phyloP scores from a whole-genome alignment of 768 basidiomycete genomes.

The Russula foetens region DNA sequence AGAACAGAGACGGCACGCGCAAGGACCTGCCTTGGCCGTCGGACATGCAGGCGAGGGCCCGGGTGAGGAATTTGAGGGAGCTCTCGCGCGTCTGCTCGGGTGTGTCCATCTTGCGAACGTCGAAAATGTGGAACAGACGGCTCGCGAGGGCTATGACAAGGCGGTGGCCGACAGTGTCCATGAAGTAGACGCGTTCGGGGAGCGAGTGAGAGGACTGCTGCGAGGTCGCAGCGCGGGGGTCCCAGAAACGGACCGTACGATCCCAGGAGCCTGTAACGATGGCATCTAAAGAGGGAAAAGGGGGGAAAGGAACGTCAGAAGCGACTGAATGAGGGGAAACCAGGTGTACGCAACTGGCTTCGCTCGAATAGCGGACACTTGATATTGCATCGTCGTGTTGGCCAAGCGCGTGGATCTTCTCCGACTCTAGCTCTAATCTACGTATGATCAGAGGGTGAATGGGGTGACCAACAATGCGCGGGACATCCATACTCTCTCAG shows the following conservation, averaged over 20 bases:
- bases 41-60: conserved; percentile 84
- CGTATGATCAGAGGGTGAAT: neutral
- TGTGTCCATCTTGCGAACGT: conserved; percentile 67
- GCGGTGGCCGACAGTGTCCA: conserved; percentile 68
- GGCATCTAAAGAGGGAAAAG: conserved; percentile 36
- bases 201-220: conserved; percentile 56
- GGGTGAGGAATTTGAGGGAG: conserved; percentile 91
- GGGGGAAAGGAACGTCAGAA: neutral
- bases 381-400: conserved; percentile 78
- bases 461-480: neutral
- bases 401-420: conserved; percentile 66
- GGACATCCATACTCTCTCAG: conserved; percentile 63
- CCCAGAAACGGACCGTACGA: conserved; percentile 81
- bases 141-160: conserved; percentile 93
- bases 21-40: conserved; percentile 67
- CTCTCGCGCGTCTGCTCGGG: conserved; percentile 81
- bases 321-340: neutral
- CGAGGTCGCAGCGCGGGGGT: conserved; percentile 53
- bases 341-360: conserved; percentile 43
- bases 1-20: neutral
- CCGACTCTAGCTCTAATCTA: conserved; percentile 72
- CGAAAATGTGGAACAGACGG: conserved; percentile 83
- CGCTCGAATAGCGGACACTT: conserved; percentile 59
- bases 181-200: conserved; percentile 82
- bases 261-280: conserved; percentile 93